Evolutionary conservation across 345 rosid species (phyloP).

Genomic region (Euphorbia pulcherrima): DNA sequence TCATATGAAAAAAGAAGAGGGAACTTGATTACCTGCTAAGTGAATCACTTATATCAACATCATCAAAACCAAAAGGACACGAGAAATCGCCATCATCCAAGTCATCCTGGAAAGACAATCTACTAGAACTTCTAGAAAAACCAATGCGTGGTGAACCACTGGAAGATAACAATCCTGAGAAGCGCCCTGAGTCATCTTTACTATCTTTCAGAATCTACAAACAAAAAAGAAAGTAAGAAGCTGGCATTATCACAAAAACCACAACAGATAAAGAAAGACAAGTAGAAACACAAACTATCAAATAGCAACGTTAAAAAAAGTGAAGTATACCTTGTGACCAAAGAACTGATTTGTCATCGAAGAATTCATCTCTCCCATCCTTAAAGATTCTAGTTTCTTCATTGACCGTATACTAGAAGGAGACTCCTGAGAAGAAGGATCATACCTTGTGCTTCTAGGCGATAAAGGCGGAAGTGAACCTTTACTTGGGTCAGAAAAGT

Average conservation of each 20-base stretch:
- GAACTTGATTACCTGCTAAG: constrained; percentile 45
- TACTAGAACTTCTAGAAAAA: constrained; percentile 80
- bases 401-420: constrained; percentile 58
- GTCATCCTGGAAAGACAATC: constrained; percentile 79
- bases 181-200: constrained; percentile 78
- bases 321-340: constrained; percentile 53
- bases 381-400: constrained; percentile 48
- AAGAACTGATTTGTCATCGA: constrained; percentile 51
- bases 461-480: constrained; percentile 82
- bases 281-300: constrained; percentile 2
- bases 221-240: constrained; percentile 16
- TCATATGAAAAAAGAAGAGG: neutral
- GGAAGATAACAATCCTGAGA: constrained; percentile 77
- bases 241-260: constrained; percentile 5
- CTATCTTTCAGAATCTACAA: constrained; percentile 56
- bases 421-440: constrained; percentile 76
- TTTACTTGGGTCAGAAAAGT: constrained; percentile 73
- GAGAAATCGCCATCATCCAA: constrained; percentile 74
- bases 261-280: constrained; percentile 1
- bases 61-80: constrained; percentile 87
- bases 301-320: neutral
- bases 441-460: constrained; percentile 64
- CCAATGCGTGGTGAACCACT: constrained; percentile 77
- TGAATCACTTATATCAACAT: constrained; percentile 59
- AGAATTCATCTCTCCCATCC: constrained; percentile 60